A percentile compares a stretch with the other conserved stretches of the same genome.
Evolutionary conservation across 495 filamentous ascomycete species (phyloP).

Genomic region (Lentithecium fluviatile): DNA sequence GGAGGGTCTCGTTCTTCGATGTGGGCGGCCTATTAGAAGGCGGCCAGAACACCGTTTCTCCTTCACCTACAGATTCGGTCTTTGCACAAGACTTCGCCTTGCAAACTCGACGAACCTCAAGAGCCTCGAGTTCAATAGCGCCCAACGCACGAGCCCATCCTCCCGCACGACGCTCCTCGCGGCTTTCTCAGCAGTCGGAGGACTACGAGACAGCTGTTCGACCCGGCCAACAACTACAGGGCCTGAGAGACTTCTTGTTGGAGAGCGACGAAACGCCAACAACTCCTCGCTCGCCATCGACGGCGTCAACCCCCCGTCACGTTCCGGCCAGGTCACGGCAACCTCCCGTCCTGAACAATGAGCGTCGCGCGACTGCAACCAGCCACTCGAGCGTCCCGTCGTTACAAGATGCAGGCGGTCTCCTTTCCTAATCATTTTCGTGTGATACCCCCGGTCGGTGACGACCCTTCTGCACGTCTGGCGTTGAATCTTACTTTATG

Average conservation of each 20-base stretch:
- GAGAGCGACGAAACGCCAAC: conserved; percentile 8
- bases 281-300: not conserved
- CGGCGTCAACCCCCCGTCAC: not conserved
- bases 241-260: conserved; percentile 27
- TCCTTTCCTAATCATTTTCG: conserved; percentile 18
- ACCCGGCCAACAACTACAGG: conserved; percentile 29
- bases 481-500: not conserved
- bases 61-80: conserved; percentile 43
- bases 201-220: conserved; percentile 21
- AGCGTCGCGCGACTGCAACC: not conserved
- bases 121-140: conserved; percentile 27
- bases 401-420: conserved; percentile 31
- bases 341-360: not conserved
- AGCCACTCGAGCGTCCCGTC: conserved; percentile 12
- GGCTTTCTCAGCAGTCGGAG: conserved; percentile 31
- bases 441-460: conserved; percentile 24
- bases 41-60: conserved; percentile 8
- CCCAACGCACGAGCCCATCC: conserved; percentile 22
- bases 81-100: conserved; percentile 46
- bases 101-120: conserved; percentile 35
- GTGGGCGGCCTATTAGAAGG: conserved; percentile 43
- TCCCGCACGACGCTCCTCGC: conserved; percentile 20
- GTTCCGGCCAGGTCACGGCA: not conserved
- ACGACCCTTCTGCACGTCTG: not conserved
- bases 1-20: conserved; percentile 43